Base-by-base conservation (phyloP, 1,284 basidiomycete species). In the Ustilago xerochloae region DNA sequence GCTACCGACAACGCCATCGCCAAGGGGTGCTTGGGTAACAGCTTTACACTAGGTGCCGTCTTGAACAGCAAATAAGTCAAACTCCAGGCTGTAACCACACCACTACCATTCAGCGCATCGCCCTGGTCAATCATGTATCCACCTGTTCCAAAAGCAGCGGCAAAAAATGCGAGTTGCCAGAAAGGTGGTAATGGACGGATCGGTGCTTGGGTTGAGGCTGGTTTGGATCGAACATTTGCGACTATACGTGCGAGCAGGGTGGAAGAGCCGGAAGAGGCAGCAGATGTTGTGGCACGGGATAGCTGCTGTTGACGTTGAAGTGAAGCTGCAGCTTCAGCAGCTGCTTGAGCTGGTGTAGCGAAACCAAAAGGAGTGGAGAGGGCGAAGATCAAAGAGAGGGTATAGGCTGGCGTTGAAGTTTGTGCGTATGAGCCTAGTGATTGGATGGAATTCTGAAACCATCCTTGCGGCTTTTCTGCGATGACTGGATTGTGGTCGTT, bases 51-150 rank as follows among this genome's bases (percentile, higher is more conserved):
- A 12, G 76, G 75, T 16, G 58, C 24, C 13, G 75, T 79, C 55
- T 73, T 63, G 68, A 82, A 82, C 20, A 75, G 63, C n/a, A 81
- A 30, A 39, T 82, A 82, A 3, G 74, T 78, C 5, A 81, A 48
- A 10, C 78, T 80, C 81, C 81, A 82, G 4, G 81, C 81, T 24
- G 62, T 50, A 18, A 63, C 62, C 8, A 78, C 78, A 32, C 81
- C 81, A 32, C 79, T 77, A 13, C 81, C 81, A 51, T 82, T 82
- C 12, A 82, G 52, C 0, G 35, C 49, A 58, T 82, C 81, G 4
- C 78, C 78, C 32, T 79, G 64, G 12, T 71, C 74, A n/a, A 81
- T 79, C 35, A 82, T 82, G 57, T 82, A 82, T n/a, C 78, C 81
- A 3, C 79, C 81, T 3, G 64, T 63, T 7, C 59, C 77, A 54